These are phyloP conservation scores for Lanmaoa pseudosensibilis DNA, from an alignment of 768 basidiomycete species.

Conservation along the genomic window DNA sequence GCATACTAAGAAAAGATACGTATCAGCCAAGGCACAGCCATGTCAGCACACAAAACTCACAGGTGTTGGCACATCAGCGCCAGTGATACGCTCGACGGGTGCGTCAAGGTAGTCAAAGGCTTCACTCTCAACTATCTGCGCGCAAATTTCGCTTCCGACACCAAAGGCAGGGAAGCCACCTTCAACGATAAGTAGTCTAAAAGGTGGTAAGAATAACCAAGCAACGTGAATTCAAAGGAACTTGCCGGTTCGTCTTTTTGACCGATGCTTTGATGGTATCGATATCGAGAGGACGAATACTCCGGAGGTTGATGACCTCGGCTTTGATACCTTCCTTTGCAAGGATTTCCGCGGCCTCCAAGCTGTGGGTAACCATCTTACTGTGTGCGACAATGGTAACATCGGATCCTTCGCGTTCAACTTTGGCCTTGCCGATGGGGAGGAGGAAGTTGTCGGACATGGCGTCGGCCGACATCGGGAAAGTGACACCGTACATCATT, in stretches of 20 bases:
- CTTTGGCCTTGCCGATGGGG: conserved; percentile 96
- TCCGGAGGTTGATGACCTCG: conserved; percentile 96
- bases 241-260: conserved; percentile 96
- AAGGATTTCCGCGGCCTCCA: conserved; percentile 91
- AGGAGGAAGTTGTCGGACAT: conserved; percentile 94
- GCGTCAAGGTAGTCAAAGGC: conserved; percentile 99
- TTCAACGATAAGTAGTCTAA: conserved; percentile 88
- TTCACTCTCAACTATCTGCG: conserved; percentile 95
- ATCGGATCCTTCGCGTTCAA: conserved; percentile 91
- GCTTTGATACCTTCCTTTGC: conserved; percentile 97
- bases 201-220: conserved; percentile 1
- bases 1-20: conserved; percentile 64
- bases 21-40: conserved; percentile 11
- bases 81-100: conserved; percentile 95
- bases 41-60: conserved; percentile 45
- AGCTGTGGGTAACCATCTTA: conserved; percentile 93
- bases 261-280: conserved; percentile 95
- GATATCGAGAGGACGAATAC: conserved; percentile 95
- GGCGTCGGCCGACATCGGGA: conserved; percentile 94
- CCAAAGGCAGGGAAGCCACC: conserved; percentile 99
- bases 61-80: conserved; percentile 96
- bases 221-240: neutral
- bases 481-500: conserved; percentile 95
- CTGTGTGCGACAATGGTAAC: conserved; percentile 97
- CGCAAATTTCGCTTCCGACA: conserved; percentile 97